phyloP scores from a whole-genome alignment of 768 basidiomycete species.

The Suillus americanus region DNA sequence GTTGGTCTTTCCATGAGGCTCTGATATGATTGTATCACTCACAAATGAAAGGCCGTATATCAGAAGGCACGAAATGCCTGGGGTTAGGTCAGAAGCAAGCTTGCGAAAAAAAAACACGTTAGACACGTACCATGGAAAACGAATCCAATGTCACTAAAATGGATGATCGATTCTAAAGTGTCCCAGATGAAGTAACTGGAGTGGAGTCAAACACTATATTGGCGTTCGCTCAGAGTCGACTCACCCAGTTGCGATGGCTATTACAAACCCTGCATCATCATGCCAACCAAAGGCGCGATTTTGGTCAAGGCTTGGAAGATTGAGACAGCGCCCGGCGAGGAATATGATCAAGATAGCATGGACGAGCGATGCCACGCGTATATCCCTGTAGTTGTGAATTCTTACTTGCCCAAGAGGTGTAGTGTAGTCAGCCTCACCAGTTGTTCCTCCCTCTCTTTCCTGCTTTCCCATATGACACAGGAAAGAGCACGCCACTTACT shows the following conservation, averaged over 20 bases:
- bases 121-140: conserved; percentile 63
- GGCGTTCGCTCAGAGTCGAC: conserved; percentile 14
- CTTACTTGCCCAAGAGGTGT: conserved; percentile 2
- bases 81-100: conserved; percentile 7
- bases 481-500: conserved; percentile 47
- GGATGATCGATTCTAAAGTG: conserved; percentile 62
- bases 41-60: conserved; percentile 76
- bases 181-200: conserved; percentile 85
- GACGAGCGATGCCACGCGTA: conserved; percentile 70
- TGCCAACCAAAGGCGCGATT: conserved; percentile 82
- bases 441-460: conserved; percentile 50
- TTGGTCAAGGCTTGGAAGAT: conserved; percentile 42
- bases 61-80: conserved; percentile 60
- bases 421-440: conserved; percentile 44
- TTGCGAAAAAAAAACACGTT: neutral
- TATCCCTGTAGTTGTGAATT: conserved; percentile 46
- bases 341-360: conserved; percentile 71
- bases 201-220: neutral
- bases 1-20: neutral
- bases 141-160: conserved; percentile 72
- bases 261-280: conserved; percentile 49
- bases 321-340: conserved; percentile 55
- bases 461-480: conserved; percentile 48
- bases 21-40: conserved; percentile 25
- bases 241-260: conserved; percentile 73